Conservation (phyloP, 495 filamentous ascomycete genomes). For the Trichoderma parareesei region DNA sequence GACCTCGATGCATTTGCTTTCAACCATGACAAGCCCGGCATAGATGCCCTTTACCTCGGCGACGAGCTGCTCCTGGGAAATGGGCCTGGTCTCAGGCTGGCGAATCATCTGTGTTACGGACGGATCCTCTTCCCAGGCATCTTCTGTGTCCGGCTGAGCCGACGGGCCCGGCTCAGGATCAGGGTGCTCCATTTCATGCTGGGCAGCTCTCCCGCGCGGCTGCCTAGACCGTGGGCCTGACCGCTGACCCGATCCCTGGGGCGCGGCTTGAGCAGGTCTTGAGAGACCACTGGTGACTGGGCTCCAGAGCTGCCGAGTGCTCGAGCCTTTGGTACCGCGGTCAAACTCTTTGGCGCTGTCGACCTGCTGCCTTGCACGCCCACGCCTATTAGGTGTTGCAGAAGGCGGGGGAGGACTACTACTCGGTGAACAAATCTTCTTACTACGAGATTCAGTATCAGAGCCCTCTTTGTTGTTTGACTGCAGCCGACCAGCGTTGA, state of each 20-base stretch:
- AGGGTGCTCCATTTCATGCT: neutral
- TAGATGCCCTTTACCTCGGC: slow-evolving; percentile 69
- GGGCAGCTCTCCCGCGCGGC: neutral
- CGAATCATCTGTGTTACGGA: slow-evolving; percentile 19
- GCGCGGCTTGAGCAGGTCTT: neutral
- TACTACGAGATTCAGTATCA: neutral
- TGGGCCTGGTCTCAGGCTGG: slow-evolving; percentile 58
- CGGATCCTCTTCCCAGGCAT: neutral
- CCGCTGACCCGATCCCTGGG: neutral
- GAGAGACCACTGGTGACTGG: neutral
- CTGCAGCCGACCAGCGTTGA: neutral
- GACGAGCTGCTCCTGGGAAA: slow-evolving; percentile 67
- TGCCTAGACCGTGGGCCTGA: neutral
- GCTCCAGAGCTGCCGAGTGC: neutral
- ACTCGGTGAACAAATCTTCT: neutral
- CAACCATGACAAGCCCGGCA: slow-evolving; percentile 67
- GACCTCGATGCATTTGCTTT: slow-evolving; percentile 69
- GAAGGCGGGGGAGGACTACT: neutral
- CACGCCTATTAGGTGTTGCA: neutral
- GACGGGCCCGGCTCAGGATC: neutral
- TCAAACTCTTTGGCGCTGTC: neutral
- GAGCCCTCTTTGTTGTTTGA: neutral
- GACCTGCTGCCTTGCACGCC: neutral
- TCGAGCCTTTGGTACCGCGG: neutral
- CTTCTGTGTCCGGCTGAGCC: neutral